Conservation (phyloP, 148 eudicot genomes). For the Camellia sinensis region DNA sequence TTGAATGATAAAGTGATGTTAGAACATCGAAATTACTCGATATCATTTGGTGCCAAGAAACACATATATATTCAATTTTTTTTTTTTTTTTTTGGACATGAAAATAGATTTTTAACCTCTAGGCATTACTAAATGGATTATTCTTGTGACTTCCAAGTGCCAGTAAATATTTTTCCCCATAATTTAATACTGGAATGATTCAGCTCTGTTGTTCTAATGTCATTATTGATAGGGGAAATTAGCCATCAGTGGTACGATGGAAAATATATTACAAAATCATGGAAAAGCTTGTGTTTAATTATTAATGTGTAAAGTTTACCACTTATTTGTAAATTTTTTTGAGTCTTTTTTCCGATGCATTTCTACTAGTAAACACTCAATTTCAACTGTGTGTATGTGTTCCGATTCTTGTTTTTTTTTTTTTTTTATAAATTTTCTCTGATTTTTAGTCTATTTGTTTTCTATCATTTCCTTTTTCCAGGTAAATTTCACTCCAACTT, state of each 20-base stretch:
- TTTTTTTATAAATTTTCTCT: background rate
- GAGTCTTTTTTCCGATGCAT: too few species aligned
- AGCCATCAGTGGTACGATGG: too few species aligned
- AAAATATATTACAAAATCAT: too few species aligned
- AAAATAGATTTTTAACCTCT: slow-evolving; percentile 3
- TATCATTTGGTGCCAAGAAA: background rate
- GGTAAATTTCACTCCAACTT: background rate
- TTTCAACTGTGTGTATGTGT: background rate
- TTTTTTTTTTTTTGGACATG: background rate
- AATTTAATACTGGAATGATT: background rate
- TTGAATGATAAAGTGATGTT: background rate
- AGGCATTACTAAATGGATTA: background rate
- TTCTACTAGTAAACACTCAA: too few species aligned
- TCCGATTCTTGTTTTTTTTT: background rate
- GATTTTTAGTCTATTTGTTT: background rate
- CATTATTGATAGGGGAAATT: background rate
- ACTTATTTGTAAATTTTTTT: too few species aligned
- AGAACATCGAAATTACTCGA: background rate
- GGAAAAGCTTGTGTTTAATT: too few species aligned
- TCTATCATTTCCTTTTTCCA: background rate
- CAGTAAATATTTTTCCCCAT: background rate
- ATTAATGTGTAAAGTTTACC: too few species aligned
- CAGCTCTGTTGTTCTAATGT: background rate
- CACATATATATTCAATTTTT: background rate
- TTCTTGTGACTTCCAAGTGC: background rate